Evolutionary conservation across 1,139 yeast species (phyloP), one percentile per base, ranked within the genome.

Genomic region (Hemisphaericaspora lyxosophila): DNA sequence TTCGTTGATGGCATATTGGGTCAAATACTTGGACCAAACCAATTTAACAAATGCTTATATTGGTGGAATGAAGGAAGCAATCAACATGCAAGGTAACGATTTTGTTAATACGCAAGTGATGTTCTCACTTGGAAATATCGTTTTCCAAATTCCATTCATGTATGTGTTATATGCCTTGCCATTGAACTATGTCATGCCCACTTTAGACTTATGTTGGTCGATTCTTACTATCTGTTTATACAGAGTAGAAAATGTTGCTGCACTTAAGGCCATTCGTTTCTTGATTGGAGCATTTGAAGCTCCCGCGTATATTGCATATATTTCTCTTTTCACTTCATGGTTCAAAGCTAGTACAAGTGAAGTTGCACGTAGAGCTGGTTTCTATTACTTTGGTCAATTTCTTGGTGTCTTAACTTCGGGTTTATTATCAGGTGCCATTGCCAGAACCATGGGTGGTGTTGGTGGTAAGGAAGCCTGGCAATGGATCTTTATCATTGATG

Each of bases 401-500:
- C 59, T 81, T 16, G 89, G 89, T 7, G 61, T 75, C 18, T 58
- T 82, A 51, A 77, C 85, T 4, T 72, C 85, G 5, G 86, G 88
- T 31, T 70, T 80, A 36, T 60, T 83, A 24, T 82, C 83, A 37
- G 77, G 83, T 12, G 77, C 81, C 6, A 75, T 81, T 34, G 76
- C 64, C 50, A 59, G 73, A 34, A 50, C 58, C 18, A 57, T 83
- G 49, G 62, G 69, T 39, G 78, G 78, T 22, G 57, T 55, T 5
- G 57, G 58, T 39, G 83, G 85, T 1, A 60, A 78, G 24, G 70
- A 62, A 23, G 80, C 85, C 9, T 83, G 89, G 89, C 73, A 81
- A 60, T 83, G 88, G 88, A 77, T 80, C 60, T 83, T 80, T 53
- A 73, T 83, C 42, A 71, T 83, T 45, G 88, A 83, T 56, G 85